These are phyloP conservation scores for Herpotrichia juniperi DNA, from an alignment of 2,329 filamentous ascomycete species.

Conservation along the genomic window DNA sequence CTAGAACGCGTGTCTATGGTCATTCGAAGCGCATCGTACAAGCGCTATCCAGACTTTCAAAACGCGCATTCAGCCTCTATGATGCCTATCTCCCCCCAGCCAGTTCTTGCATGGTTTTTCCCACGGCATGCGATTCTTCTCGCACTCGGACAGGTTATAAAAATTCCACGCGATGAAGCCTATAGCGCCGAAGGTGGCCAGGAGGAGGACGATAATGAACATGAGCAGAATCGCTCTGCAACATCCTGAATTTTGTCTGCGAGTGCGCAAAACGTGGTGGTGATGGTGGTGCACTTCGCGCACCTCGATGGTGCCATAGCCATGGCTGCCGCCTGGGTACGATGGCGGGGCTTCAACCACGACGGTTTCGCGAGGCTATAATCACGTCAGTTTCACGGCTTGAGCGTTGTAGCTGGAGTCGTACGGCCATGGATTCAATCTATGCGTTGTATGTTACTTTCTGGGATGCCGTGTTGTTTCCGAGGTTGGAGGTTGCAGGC, in stretches of 20 bases:
- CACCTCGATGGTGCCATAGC: constrained; percentile 28
- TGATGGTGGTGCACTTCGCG: constrained; percentile 24
- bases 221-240: constrained; percentile 19
- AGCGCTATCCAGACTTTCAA: too few relatives aligned
- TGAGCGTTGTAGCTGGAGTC: neutral
- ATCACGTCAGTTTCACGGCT: neutral
- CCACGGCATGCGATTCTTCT: constrained; percentile 29
- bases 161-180: constrained; percentile 30
- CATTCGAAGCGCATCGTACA: too few relatives aligned
- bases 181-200: constrained; percentile 19
- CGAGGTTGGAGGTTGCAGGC: too few relatives aligned
- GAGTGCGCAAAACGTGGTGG: constrained; percentile 13
- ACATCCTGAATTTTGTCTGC: constrained; percentile 15
- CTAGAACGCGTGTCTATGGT: too few relatives aligned
- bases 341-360: constrained; percentile 23
- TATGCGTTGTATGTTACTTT: neutral
- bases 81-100: too few relatives aligned
- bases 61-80: too few relatives aligned
- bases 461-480: neutral
- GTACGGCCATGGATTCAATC: neutral
- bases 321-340: constrained; percentile 22
- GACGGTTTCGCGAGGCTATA: constrained; percentile 16
- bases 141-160: constrained; percentile 29
- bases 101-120: constrained; percentile 31
- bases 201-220: constrained; percentile 18